Percentiles rank a stretch among this genome's conserved stretches.
Conservation (phyloP, 495 filamentous ascomycete species). For the Trichoderma reesei region DNA sequence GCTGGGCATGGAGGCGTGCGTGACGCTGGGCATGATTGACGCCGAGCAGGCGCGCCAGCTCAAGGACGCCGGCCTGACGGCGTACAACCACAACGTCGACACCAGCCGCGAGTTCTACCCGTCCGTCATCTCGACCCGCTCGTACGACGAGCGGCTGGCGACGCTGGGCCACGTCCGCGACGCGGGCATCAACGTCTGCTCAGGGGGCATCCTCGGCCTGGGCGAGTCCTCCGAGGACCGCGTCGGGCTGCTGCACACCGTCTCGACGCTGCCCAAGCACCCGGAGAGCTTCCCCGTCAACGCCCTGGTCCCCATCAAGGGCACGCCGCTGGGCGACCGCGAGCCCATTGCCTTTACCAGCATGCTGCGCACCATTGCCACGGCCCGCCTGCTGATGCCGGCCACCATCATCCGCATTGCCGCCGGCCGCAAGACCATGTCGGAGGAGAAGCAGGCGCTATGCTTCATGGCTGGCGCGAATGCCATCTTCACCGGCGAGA, state of each 20-base stretch:
- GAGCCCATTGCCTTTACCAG: slow-evolving; percentile 58
- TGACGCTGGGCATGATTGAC: slow-evolving; percentile 85
- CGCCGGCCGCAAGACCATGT: slow-evolving; percentile 65
- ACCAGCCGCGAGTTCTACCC: slow-evolving; percentile 81
- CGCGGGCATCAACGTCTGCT: slow-evolving; percentile 78
- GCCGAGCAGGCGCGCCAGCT: slow-evolving; percentile 64
- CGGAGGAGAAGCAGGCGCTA: slow-evolving; percentile 72
- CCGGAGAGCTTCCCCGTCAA: slow-evolving; percentile 83
- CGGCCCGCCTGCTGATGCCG: slow-evolving; percentile 68
- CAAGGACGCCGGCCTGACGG: slow-evolving; percentile 71
- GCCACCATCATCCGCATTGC: slow-evolving; percentile 72
- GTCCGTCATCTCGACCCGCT: slow-evolving; percentile 65
- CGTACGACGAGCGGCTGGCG: slow-evolving; percentile 70
- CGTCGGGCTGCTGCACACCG: slow-evolving; percentile 67
- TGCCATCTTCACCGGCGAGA: slow-evolving; percentile 82
- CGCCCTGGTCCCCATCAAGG: slow-evolving; percentile 74
- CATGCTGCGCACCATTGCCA: slow-evolving; percentile 67
- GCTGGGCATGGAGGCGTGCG: slow-evolving; percentile 79
- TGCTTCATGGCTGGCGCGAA: slow-evolving; percentile 84
- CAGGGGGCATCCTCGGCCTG: slow-evolving; percentile 70
- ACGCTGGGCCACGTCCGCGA: slow-evolving; percentile 67
- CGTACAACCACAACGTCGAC: slow-evolving; percentile 86
- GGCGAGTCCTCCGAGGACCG: slow-evolving; percentile 69
- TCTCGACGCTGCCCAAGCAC: slow-evolving; percentile 62
- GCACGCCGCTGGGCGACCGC: slow-evolving; percentile 67